Evolutionary conservation across 345 rosid species (phyloP), one percentile per base, ranked within the genome.

Genomic region (Linum usitatissimum): DNA sequence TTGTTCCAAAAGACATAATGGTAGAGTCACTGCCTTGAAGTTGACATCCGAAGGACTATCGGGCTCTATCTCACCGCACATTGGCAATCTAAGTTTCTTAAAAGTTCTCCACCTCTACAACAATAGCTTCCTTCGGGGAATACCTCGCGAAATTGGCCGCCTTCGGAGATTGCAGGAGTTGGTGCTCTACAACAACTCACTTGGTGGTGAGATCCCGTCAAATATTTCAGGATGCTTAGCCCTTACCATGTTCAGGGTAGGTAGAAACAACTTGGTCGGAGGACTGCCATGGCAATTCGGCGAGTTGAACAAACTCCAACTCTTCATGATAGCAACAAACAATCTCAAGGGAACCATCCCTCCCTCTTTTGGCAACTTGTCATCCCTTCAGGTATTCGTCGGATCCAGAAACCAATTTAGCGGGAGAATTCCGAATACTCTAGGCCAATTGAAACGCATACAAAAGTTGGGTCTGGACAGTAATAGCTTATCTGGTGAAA

Each of bases 161-260:
- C 60, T 69, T 6, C 9, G 23, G 0, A 9, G 66, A 0, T 15
- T 70, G 55, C 18, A 38, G 19, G 13, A 21, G 6, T 55, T 68
- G 5, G 5, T 6, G 8, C 36, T 49, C 2, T 2, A 1, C 30
- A 12, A 34, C 10, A 74, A 74, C 42, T 63, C 66, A 0, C 12
- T 74, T 1, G 6, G 12, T 1, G 78, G 69, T 6, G 54, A 70
- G 55, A 42, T 74, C n/a, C 74, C 78, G 0, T 8, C 63, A 9
- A 66, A 60, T 31, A 3, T 74, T 9, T 39, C 66, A 0, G 4
- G 12, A 3, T 74, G 74, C n/a, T n/a, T n/a, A n/a, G n/a, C n/a
- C n/a, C n/a, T n/a, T n/a, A n/a, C n/a, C n/a, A n/a, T n/a, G n/a
- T n/a, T n/a, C n/a, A n/a, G n/a, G n/a, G n/a, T n/a, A n/a, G n/a